Conservation (phyloP, 2,329 filamentous ascomycete species). For the Trichoderma arundinaceum region DNA sequence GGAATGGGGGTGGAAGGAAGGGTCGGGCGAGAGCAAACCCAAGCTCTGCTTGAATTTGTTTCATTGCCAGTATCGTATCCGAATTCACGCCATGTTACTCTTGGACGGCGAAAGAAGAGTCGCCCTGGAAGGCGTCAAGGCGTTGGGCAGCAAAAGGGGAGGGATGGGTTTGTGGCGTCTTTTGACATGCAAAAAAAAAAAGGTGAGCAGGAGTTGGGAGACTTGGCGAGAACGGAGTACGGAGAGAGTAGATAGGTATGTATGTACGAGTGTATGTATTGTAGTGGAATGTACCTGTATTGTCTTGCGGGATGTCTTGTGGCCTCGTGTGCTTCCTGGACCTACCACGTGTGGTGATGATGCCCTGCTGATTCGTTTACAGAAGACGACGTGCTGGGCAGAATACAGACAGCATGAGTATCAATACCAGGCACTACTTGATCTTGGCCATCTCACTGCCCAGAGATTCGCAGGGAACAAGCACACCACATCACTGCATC, state of each 20-base stretch:
- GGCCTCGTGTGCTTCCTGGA: background rate
- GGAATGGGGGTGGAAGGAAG: background rate
- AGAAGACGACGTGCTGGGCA: slow-evolving; percentile 3
- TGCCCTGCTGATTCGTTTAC: slow-evolving; percentile 13
- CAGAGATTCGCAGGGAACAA: background rate
- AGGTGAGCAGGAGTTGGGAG: slow-evolving; percentile 9
- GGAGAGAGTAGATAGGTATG: slow-evolving; percentile 16
- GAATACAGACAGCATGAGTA: background rate
- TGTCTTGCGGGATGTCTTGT: background rate
- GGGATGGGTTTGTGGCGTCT: background rate
- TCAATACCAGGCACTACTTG: background rate
- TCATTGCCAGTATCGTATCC: background rate
- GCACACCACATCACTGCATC: slow-evolving; percentile 25
- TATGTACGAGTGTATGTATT: slow-evolving; percentile 27
- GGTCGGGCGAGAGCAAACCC: background rate
- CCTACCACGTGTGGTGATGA: background rate
- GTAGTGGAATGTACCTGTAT: slow-evolving; percentile 29
- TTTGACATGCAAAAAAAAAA: slow-evolving; percentile 8
- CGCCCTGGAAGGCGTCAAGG: slow-evolving; percentile 29
- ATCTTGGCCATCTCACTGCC: background rate
- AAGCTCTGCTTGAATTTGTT: background rate
- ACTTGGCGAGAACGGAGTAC: slow-evolving; percentile 12
- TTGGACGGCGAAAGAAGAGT: slow-evolving; percentile 3
- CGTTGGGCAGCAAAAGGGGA: slow-evolving; percentile 24
- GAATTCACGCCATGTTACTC: background rate